These are phyloP conservation scores for Colletotrichum spinosum DNA, from an alignment of 2,329 filamentous ascomycete species.

Conservation along the genomic window DNA sequence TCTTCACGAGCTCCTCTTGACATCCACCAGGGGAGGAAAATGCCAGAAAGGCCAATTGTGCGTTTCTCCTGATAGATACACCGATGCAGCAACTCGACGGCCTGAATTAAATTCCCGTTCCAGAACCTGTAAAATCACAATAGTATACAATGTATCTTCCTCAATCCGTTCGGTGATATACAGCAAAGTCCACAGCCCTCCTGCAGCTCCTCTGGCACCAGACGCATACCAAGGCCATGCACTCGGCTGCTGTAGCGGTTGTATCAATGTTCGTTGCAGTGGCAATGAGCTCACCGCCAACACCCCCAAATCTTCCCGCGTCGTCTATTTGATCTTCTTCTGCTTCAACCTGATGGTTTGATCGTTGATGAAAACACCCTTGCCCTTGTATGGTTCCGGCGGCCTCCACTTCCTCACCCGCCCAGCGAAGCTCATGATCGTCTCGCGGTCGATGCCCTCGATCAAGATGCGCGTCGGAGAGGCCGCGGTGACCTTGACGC, in stretches of 20 bases:
- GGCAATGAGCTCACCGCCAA: background rate
- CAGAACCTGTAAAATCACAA: constrained; percentile 6
- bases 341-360: constrained; percentile 98
- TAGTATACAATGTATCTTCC: constrained; percentile 32
- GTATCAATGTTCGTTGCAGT: background rate
- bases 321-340: constrained; percentile 89
- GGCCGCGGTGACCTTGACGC: constrained; percentile 87
- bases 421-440: constrained; percentile 91
- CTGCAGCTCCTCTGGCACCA: constrained; percentile 3
- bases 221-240: background rate
- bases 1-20: too few relatives aligned
- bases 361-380: constrained; percentile 97
- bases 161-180: constrained; percentile 33
- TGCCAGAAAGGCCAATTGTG: too few relatives aligned
- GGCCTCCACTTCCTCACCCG: constrained; percentile 87
- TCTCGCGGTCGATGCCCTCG: constrained; percentile 87
- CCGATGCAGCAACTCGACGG: too few relatives aligned
- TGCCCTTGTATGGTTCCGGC: constrained; percentile 98
- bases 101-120: too few relatives aligned
- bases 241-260: background rate
- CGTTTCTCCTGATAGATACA: too few relatives aligned
- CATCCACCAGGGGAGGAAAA: too few relatives aligned
- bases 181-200: constrained; percentile 37
- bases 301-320: constrained; percentile 1
- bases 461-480: constrained; percentile 92